phyloP scores from a whole-genome alignment of 1,139 yeast genomes.

The Candida sp. region DNA sequence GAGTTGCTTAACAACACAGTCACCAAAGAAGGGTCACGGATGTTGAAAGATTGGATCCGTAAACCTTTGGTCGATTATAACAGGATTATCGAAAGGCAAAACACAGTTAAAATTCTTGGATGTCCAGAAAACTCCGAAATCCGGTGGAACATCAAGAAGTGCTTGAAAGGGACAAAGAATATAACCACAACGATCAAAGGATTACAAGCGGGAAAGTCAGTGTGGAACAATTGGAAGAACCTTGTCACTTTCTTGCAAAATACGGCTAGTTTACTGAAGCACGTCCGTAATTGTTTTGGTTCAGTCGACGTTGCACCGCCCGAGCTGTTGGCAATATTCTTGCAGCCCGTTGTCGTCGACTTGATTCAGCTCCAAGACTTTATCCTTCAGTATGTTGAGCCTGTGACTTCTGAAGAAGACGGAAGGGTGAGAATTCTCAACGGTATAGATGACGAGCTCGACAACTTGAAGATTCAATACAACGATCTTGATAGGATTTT shows the following conservation, averaged over 20 bases:
- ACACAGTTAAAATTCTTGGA: constrained; percentile 24
- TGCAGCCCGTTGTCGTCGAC: constrained; percentile 10
- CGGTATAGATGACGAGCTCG: constrained; percentile 32
- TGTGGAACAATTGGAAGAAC: constrained; percentile 26
- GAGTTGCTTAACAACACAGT: constrained; percentile 27
- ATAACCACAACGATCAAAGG: constrained; percentile 21
- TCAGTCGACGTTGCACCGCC: not conserved
- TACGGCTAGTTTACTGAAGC: constrained; percentile 11
- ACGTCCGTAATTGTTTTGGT: constrained; percentile 6
- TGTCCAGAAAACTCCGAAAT: constrained; percentile 17
- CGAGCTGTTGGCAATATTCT: constrained; percentile 5
- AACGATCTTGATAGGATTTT: constrained; percentile 37
- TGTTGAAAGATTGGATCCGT: constrained; percentile 33
- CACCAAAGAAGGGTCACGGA: constrained; percentile 27
- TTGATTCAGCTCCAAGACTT: constrained; percentile 12
- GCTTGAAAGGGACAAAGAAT: constrained; percentile 26
- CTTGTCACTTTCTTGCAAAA: constrained; percentile 21
- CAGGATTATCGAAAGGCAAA: constrained; percentile 27
- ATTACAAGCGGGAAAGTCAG: constrained; percentile 26
- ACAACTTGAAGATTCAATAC: constrained; percentile 30
- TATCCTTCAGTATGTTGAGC: constrained; percentile 30
- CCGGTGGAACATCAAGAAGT: constrained; percentile 15
- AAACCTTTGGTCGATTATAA: constrained; percentile 30
- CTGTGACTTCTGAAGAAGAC: constrained; percentile 32
- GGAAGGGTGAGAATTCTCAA: constrained; percentile 29